These are phyloP conservation scores for Terana coerulea DNA, from an alignment of 768 basidiomycete species.

Conservation along the genomic window DNA sequence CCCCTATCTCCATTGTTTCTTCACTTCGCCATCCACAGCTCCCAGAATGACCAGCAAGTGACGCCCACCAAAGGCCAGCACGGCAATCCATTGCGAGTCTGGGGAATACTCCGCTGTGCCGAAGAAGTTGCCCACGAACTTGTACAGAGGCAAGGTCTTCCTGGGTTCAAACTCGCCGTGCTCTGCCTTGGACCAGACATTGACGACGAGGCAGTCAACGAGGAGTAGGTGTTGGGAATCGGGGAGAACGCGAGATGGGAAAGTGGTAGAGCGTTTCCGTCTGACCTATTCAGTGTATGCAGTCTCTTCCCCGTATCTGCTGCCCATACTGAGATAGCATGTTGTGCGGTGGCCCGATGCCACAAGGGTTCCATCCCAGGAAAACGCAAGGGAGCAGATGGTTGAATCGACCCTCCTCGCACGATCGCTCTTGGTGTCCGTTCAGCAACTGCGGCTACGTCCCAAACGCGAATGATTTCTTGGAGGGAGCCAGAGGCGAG, in stretches of 20 bases:
- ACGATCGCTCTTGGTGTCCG: background rate
- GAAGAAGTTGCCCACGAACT: background rate
- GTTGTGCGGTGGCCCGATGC: constrained; percentile 8
- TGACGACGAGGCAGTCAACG: background rate
- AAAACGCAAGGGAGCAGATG: background rate
- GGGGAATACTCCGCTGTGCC: background rate
- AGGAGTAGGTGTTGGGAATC: background rate
- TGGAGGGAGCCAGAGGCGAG: background rate
- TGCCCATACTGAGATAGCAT: constrained; percentile 10
- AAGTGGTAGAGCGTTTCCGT: background rate
- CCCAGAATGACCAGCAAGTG: background rate
- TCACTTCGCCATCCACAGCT: background rate
- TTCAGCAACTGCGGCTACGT: background rate
- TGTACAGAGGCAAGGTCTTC: background rate
- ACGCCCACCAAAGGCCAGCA: background rate
- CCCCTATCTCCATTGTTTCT: background rate
- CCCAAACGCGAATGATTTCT: constrained; percentile 2
- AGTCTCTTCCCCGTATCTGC: background rate
- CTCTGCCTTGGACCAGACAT: background rate
- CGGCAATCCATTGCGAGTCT: background rate
- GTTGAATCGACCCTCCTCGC: background rate
- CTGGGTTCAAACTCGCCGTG: background rate
- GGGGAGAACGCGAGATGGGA: background rate
- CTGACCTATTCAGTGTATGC: background rate
- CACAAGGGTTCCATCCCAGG: constrained; percentile 9